phyloP scores from a whole-genome alignment of 1,139 yeast species.

The Groenewaldozyma auringiensis region DNA sequence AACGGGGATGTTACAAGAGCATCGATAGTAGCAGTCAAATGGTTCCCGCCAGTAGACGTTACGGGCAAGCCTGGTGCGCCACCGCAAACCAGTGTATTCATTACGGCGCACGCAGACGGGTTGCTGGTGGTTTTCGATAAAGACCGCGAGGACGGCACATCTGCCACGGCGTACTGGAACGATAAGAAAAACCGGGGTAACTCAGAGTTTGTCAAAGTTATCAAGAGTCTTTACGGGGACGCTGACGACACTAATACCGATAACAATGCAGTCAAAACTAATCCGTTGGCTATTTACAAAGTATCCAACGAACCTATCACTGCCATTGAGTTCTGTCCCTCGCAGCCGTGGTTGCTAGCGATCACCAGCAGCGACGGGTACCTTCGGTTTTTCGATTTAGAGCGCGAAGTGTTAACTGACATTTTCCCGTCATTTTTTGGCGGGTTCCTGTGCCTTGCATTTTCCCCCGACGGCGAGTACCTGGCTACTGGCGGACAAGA shows the following conservation, averaged over 20 bases:
- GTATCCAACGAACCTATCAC: constrained; percentile 54
- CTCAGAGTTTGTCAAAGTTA: constrained; percentile 24
- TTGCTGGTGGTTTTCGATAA: constrained; percentile 35
- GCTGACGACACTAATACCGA: constrained; percentile 3
- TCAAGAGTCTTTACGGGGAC: constrained; percentile 17
- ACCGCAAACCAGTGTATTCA: constrained; percentile 22
- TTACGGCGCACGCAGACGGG: constrained; percentile 39
- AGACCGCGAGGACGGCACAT: constrained; percentile 33
- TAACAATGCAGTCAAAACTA: constrained; percentile 15
- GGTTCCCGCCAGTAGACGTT: constrained; percentile 36
- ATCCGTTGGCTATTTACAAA: constrained; percentile 56
- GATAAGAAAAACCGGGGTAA: constrained; percentile 17
- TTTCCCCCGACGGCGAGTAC: constrained; percentile 61
- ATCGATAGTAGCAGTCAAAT: constrained; percentile 33
- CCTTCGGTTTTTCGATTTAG: constrained; percentile 49
- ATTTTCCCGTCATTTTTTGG: constrained; percentile 62
- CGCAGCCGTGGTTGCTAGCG: constrained; percentile 33
- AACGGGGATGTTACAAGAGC: constrained; percentile 34
- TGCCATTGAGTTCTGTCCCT: constrained; percentile 43
- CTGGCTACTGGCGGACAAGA: constrained; percentile 46
- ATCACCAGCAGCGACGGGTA: constrained; percentile 63
- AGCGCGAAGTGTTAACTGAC: constrained; percentile 45
- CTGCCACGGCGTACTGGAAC: constrained; percentile 16
- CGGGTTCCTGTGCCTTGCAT: constrained; percentile 49
- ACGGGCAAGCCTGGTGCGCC: not conserved